These are phyloP conservation scores for Mrakiaceae sp. DNA, from an alignment of 1,284 basidiomycete species.

Conservation along the genomic window DNA sequence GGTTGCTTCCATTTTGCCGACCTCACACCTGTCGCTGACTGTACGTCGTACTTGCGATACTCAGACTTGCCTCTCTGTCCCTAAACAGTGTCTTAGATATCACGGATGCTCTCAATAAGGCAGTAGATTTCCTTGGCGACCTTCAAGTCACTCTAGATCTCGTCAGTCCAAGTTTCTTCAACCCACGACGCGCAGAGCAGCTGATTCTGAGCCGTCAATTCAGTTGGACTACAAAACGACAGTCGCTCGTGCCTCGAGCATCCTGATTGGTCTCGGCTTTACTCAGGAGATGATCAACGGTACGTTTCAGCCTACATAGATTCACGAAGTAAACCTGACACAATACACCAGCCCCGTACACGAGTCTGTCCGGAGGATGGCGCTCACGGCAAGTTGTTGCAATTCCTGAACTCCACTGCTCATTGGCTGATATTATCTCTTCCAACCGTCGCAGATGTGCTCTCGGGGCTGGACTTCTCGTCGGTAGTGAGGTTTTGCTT, in stretches of 20 bases:
- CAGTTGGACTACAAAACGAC: constrained; percentile 39
- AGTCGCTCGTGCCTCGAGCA: constrained; percentile 46
- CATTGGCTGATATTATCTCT: too few relatives aligned
- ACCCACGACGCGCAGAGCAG: neutral
- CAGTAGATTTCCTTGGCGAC: constrained; percentile 34
- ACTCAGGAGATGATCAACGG: constrained; percentile 41
- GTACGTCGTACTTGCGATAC: too few relatives aligned
- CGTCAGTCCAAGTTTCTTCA: constrained; percentile 22
- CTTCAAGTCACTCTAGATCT: constrained; percentile 37
- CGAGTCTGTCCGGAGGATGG: constrained; percentile 57
- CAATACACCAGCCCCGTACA: constrained; percentile 29
- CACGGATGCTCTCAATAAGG: constrained; percentile 23
- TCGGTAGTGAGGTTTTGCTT: constrained; percentile 37
- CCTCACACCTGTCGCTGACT: neutral
- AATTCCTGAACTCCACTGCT: too few relatives aligned
- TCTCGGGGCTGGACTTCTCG: constrained; percentile 38
- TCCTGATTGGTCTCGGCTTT: constrained; percentile 58
- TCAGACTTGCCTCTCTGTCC: too few relatives aligned
- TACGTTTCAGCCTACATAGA: too few relatives aligned
- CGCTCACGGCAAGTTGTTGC: constrained; percentile 37
- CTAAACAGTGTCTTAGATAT: too few relatives aligned
- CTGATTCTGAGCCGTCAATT: constrained; percentile 19
- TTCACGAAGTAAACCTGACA: too few relatives aligned
- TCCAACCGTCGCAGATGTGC: constrained; percentile 28
- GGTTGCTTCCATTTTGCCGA: neutral